These are phyloP conservation scores for Exophiala sp. DNA, from an alignment of 2,329 filamentous ascomycete species.

Conservation along the genomic window DNA sequence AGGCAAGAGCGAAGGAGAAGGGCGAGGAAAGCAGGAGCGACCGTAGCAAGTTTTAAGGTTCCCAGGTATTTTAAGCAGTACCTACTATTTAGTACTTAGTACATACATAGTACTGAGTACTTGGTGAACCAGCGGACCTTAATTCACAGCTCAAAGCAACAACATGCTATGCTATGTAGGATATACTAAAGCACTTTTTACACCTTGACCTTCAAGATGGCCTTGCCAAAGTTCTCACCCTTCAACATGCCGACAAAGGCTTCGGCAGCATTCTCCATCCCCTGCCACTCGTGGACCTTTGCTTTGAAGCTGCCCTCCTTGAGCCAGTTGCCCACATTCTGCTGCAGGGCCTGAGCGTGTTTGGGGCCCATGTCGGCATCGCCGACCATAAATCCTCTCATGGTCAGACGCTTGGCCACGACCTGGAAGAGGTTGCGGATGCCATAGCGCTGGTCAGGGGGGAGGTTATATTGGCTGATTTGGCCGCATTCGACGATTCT, in stretches of 20 bases:
- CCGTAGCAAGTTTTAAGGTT: no score
- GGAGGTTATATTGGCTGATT: slow-evolving; percentile 71
- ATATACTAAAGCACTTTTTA: no score
- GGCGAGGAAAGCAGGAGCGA: no score
- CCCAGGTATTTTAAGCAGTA: no score
- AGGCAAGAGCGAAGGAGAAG: no score
- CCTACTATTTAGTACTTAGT: no score
- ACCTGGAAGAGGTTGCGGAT: slow-evolving; percentile 61
- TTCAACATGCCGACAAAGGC: slow-evolving; percentile 68
- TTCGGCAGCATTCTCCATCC: slow-evolving; percentile 70
- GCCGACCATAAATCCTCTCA: slow-evolving; percentile 70
- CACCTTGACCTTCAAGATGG: slow-evolving; percentile 59
- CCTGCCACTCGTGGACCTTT: slow-evolving; percentile 61
- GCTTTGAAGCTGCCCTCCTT: slow-evolving; percentile 68
- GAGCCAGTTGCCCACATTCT: slow-evolving; percentile 70
- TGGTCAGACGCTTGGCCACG: slow-evolving; percentile 58
- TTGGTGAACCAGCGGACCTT: no score
- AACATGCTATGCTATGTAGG: no score
- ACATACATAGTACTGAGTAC: no score
- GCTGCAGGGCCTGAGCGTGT: slow-evolving; percentile 65
- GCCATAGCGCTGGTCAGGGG: slow-evolving; percentile 53
- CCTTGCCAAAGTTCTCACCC: slow-evolving; percentile 83
- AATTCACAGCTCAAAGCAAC: no score
- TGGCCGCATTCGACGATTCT: slow-evolving; percentile 25
- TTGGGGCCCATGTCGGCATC: slow-evolving; percentile 60